These are phyloP conservation scores for Trametes elegans DNA, from an alignment of 768 basidiomycete genomes.

Conservation along the genomic window DNA sequence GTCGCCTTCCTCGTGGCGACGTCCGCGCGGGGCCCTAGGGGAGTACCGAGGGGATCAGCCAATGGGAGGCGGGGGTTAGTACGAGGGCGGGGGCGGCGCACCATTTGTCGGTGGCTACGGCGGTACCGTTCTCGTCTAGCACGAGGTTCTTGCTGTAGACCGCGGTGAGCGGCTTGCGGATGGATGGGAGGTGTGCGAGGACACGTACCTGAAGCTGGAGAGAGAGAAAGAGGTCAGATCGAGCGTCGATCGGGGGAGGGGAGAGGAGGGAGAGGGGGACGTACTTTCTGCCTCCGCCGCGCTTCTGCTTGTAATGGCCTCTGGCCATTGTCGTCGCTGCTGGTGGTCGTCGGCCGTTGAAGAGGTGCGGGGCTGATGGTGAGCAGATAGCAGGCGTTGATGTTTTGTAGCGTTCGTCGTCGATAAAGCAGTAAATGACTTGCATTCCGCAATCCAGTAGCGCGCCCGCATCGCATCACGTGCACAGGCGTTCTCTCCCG, in stretches of 20 bases:
- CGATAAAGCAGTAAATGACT: background rate
- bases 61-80: conserved; percentile 9
- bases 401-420: too few species aligned
- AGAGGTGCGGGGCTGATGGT: background rate
- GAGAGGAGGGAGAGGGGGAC: background rate
- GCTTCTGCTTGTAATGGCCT: conserved; percentile 85
- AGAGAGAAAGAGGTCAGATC: background rate
- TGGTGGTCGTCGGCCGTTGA: background rate
- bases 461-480: background rate
- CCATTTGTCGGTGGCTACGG: conserved; percentile 48
- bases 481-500: conserved; percentile 7
- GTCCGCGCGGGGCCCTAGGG: conserved; percentile 22
- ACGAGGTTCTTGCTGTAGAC: conserved; percentile 53
- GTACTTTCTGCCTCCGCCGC: conserved; percentile 77
- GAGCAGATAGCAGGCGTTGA: too few species aligned
- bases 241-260: conserved; percentile 9
- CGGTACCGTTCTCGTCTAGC: conserved; percentile 56
- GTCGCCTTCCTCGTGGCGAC: conserved; percentile 23
- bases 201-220: conserved; percentile 61
- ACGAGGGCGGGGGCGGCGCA: conserved; percentile 28
- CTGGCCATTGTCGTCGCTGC: conserved; percentile 23
- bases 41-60: background rate
- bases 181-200: conserved; percentile 3
- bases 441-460: background rate
- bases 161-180: background rate